Evolutionary conservation across 768 basidiomycete species (phyloP).

Genomic region (Tubosaeta sp.): DNA sequence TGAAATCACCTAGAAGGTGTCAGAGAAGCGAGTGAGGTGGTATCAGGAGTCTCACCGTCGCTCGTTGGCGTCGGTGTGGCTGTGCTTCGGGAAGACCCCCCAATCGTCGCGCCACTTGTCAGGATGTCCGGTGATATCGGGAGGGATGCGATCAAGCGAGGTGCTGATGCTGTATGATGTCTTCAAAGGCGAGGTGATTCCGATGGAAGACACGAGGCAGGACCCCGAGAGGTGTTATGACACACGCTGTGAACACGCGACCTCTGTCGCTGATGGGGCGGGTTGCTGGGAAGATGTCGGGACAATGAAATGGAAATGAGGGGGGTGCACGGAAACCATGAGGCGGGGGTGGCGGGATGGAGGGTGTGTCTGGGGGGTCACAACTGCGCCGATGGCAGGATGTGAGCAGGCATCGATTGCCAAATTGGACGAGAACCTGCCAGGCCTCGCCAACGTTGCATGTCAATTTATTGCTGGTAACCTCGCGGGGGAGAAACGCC

Average conservation of each 20-base stretch:
- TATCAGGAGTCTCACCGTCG: too few relatives aligned
- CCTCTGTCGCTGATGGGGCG: too few relatives aligned
- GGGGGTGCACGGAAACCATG: conserved; percentile 14
- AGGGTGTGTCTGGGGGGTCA: conserved; percentile 17
- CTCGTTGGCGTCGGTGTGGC: too few relatives aligned
- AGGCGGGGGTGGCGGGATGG: conserved; percentile 21
- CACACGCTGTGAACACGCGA: not conserved
- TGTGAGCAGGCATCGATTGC: conserved; percentile 1
- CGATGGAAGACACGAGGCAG: conserved; percentile 26
- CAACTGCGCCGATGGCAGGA: too few relatives aligned
- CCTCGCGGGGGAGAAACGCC: conserved; percentile 23
- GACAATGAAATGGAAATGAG: conserved; percentile 2
- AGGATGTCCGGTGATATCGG: too few relatives aligned
- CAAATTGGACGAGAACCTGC: conserved; percentile 9
- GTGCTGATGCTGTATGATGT: too few relatives aligned
- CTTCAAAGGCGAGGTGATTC: too few relatives aligned
- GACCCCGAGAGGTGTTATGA: conserved; percentile 17
- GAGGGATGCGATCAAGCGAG: too few relatives aligned
- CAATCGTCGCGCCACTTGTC: too few relatives aligned
- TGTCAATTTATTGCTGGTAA: conserved; percentile 17
- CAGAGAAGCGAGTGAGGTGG: too few relatives aligned
- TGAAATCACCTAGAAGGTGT: not conserved
- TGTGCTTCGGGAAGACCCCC: too few relatives aligned
- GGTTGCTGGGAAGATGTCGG: not conserved
- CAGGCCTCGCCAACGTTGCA: conserved; percentile 30